phyloP scores from a whole-genome alignment of 192 early-diverging fungal species.

The Gaertneriomyces semiglobifer region DNA sequence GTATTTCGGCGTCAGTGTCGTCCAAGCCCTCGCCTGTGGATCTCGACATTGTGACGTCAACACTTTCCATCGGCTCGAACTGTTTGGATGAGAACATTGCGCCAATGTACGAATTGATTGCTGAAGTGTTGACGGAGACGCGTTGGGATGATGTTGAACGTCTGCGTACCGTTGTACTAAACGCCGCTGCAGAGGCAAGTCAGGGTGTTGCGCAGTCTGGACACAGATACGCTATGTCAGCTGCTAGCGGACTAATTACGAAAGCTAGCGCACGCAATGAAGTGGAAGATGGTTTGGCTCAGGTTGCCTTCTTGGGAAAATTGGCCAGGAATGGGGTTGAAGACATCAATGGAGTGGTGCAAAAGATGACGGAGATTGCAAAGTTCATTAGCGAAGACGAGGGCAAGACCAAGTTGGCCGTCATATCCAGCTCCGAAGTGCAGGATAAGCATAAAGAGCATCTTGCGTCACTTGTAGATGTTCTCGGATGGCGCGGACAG shows the following conservation, averaged over 20 bases:
- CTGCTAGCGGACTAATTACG: slow-evolving; percentile 50
- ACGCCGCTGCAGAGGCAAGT: slow-evolving; percentile 64
- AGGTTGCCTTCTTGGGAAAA: slow-evolving; percentile 78
- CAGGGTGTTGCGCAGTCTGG: slow-evolving; percentile 80
- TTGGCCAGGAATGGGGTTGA: slow-evolving; percentile 66
- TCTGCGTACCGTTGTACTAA: slow-evolving; percentile 70
- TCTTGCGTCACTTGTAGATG: slow-evolving; percentile 16
- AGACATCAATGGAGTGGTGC: slow-evolving; percentile 49
- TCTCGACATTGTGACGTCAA: background rate
- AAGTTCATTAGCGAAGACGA: slow-evolving; percentile 42
- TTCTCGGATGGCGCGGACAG: slow-evolving; percentile 16
- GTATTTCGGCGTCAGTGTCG: slow-evolving; percentile 68
- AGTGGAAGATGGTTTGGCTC: slow-evolving; percentile 52
- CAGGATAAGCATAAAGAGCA: slow-evolving; percentile 27
- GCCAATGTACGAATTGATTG: slow-evolving; percentile 69
- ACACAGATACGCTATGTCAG: slow-evolving; percentile 70
- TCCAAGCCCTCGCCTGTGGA: slow-evolving; percentile 28
- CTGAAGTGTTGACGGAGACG: slow-evolving; percentile 67
- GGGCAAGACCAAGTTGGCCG: slow-evolving; percentile 28
- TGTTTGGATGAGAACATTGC: slow-evolving; percentile 59
- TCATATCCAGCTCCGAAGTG: slow-evolving; percentile 4
- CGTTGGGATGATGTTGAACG: slow-evolving; percentile 61
- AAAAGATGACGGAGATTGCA: slow-evolving; percentile 28
- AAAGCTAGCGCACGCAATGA: slow-evolving; percentile 55
- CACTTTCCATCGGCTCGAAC: slow-evolving; percentile 37